A percentile compares a stretch with the other conserved stretches of the same genome.
Conservation (phyloP, 2,329 filamentous ascomycete species). For the Tolypocladium pustulatum region DNA sequence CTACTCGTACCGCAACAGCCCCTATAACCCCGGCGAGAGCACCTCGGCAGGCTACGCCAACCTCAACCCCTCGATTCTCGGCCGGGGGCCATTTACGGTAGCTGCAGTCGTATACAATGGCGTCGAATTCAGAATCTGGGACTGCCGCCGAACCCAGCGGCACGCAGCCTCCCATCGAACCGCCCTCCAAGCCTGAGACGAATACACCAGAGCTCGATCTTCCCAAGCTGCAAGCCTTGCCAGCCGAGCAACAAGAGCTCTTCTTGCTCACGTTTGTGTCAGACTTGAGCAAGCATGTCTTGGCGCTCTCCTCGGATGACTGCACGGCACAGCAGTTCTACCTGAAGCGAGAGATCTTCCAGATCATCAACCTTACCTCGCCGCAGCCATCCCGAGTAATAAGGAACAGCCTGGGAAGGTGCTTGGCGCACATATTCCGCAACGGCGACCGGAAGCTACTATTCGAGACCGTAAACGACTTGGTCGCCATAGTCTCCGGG, state of each 20-base stretch:
- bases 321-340: conserved; percentile 83
- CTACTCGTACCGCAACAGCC: neutral
- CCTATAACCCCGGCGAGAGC: neutral
- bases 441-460: conserved; percentile 84
- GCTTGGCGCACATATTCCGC: conserved; percentile 71
- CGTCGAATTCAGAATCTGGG: conserved; percentile 25
- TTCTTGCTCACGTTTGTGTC: conserved; percentile 86
- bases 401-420: conserved; percentile 77
- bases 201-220: conserved; percentile 75
- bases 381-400: conserved; percentile 82
- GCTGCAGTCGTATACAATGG: conserved; percentile 18
- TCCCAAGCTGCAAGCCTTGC: conserved; percentile 76
- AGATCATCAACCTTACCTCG: conserved; percentile 77
- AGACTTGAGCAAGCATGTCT: conserved; percentile 70
- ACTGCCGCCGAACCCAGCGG: conserved; percentile 14
- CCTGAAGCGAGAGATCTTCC: conserved; percentile 88
- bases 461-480: conserved; percentile 89
- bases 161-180: conserved; percentile 16
- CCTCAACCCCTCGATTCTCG: neutral
- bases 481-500: conserved; percentile 60
- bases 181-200: conserved; percentile 27
- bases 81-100: conserved; percentile 10
- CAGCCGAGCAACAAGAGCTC: conserved; percentile 90
- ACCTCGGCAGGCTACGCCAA: neutral
- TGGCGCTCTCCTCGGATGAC: conserved; percentile 62